Conservation (phyloP, 352 stramenopile genomes). For the Plasmopara halstedii region DNA sequence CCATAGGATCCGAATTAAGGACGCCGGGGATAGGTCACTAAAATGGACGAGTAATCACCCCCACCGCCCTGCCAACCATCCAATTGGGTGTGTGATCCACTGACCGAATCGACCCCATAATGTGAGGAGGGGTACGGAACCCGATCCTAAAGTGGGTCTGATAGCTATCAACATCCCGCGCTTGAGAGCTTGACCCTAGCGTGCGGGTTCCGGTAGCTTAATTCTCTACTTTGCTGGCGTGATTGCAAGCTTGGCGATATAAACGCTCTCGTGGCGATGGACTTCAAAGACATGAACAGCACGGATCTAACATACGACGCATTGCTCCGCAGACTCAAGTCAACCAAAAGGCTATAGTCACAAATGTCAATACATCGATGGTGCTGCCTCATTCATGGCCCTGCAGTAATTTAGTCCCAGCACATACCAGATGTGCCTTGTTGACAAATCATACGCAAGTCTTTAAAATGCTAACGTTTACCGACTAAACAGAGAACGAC, state of each 20-base stretch:
- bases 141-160: too few relatives aligned
- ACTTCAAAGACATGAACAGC: constrained; percentile 17
- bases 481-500: constrained; percentile 62
- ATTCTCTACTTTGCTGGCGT: constrained; percentile 37
- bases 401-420: constrained; percentile 61
- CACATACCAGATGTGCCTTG: constrained; percentile 51
- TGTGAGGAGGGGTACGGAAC: too few relatives aligned
- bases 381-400: constrained; percentile 74
- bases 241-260: constrained; percentile 47
- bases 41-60: too few relatives aligned
- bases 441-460: constrained; percentile 59
- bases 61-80: too few relatives aligned
- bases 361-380: constrained; percentile 61
- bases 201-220: too few relatives aligned
- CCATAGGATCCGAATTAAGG: too few relatives aligned
- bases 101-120: too few relatives aligned
- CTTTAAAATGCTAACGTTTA: constrained; percentile 69
- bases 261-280: too few relatives aligned
- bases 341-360: constrained; percentile 49
- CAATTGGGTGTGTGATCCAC: too few relatives aligned
- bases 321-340: constrained; percentile 60
- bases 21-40: too few relatives aligned
- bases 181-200: too few relatives aligned
- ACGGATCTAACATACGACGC: constrained; percentile 65
- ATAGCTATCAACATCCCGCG: too few relatives aligned